A percentile compares a stretch with the other conserved stretches of the same genome.
Evolutionary conservation across 2,329 filamentous ascomycete species (phyloP).

Genomic region (Venturia carpophila): DNA sequence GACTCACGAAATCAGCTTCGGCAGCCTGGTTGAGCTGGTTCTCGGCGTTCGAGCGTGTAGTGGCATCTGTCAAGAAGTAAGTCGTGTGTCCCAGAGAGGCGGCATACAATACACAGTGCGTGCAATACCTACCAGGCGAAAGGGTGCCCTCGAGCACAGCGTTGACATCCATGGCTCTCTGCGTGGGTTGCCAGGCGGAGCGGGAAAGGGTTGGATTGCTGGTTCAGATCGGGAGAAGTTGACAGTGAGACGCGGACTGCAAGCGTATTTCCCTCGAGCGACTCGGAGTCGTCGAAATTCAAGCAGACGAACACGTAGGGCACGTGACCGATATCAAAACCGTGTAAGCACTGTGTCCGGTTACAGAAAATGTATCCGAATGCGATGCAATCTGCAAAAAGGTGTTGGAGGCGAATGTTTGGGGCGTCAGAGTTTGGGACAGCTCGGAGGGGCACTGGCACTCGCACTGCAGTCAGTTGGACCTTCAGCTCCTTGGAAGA

Average conservation of each 20-base stretch:
- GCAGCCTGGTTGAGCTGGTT: slow-evolving; percentile 88
- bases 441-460: not conserved
- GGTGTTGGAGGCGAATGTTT: not conserved
- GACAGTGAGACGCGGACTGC: not conserved
- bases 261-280: not conserved
- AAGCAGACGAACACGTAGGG: not conserved
- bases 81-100: slow-evolving; percentile 21
- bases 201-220: slow-evolving; percentile 23
- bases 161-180: slow-evolving; percentile 82
- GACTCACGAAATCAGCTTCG: slow-evolving; percentile 86
- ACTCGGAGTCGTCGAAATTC: slow-evolving; percentile 10
- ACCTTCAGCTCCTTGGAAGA: not conserved
- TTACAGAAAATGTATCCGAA: not conserved
- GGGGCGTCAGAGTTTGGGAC: not conserved
- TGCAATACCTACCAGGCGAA: slow-evolving; percentile 66
- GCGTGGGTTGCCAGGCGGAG: slow-evolving; percentile 22
- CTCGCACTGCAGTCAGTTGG: not conserved
- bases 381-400: not conserved
- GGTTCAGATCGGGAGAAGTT: slow-evolving; percentile 2
- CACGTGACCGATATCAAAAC: not conserved
- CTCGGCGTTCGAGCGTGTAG: slow-evolving; percentile 83
- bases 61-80: slow-evolving; percentile 59
- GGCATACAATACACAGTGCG: slow-evolving; percentile 27
- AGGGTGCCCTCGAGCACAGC: slow-evolving; percentile 96
- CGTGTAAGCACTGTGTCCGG: not conserved